phyloP scores from a whole-genome alignment of 208 protist species.

The Leishmania amazonensis region DNA sequence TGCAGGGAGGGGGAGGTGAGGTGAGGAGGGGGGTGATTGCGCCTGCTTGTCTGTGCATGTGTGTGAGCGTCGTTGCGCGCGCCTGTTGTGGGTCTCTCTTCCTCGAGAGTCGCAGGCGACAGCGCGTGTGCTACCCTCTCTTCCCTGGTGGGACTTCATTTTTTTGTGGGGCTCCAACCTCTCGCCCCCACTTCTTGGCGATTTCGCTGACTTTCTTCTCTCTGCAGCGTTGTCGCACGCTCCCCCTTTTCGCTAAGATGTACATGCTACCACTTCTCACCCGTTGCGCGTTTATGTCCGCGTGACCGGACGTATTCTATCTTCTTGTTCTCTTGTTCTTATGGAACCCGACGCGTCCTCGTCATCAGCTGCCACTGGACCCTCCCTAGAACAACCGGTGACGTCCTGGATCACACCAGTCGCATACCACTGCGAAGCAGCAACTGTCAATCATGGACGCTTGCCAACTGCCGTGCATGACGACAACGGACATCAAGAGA shows the following conservation, averaged over 20 bases:
- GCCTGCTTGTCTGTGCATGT: neutral
- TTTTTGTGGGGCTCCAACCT: neutral
- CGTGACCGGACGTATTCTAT: no score
- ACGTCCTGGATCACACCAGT: neutral
- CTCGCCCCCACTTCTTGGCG: neutral
- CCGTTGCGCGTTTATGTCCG: neutral
- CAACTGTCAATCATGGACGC: neutral
- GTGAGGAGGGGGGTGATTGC: neutral
- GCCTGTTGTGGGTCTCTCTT: neutral
- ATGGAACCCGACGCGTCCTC: neutral
- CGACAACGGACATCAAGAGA: neutral
- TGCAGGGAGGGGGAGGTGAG: neutral
- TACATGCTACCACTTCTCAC: constrained; percentile 1
- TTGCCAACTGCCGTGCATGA: neutral
- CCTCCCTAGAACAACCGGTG: neutral
- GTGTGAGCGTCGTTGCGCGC: neutral
- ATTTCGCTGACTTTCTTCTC: neutral
- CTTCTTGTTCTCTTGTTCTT: neutral
- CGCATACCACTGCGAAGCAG: neutral
- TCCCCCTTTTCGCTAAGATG: neutral
- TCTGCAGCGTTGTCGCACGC: neutral
- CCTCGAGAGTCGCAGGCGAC: no score
- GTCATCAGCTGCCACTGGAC: neutral
- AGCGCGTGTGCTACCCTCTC: neutral
- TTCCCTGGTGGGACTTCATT: neutral